These are phyloP conservation scores for Aquilaria malaccensis DNA, from an alignment of 345 rosid species.

Conservation along the genomic window DNA sequence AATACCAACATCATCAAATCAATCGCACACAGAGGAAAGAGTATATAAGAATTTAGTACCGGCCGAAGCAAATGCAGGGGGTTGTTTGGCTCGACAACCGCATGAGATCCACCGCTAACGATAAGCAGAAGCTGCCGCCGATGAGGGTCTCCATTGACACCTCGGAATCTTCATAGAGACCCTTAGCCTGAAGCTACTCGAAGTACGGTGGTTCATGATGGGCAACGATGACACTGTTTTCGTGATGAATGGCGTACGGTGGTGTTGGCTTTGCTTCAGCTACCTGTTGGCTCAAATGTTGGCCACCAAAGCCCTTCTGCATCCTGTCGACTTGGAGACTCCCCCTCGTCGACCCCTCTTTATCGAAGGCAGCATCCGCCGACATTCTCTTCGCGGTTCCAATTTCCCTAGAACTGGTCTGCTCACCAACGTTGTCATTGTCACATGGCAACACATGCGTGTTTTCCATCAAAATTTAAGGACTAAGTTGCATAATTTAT, in stretches of 20 bases:
- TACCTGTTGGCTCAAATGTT: constrained; percentile 84
- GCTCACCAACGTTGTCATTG: no score
- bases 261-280: constrained; percentile 99
- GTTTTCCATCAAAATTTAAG: no score
- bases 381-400: no score
- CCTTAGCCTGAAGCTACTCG: constrained; percentile 40
- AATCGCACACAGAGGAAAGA: constrained; percentile 74
- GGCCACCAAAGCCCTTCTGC: constrained; percentile 1
- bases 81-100: constrained; percentile 78
- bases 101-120: constrained; percentile 24
- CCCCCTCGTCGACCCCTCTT: no score
- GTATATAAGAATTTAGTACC: constrained; percentile 89
- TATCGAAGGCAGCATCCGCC: no score
- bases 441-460: no score
- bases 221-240: constrained; percentile 98
- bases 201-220: constrained; percentile 98
- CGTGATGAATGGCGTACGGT: constrained; percentile 94
- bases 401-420: no score
- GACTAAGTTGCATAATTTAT: no score
- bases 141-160: constrained; percentile 67
- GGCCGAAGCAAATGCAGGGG: constrained; percentile 62
- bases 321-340: no score
- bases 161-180: constrained; percentile 86
- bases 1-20: constrained; percentile 89
- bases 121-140: constrained; percentile 40